phyloP scores from a whole-genome alignment of 257 asterid species.

The Penstemon davidsonii region DNA sequence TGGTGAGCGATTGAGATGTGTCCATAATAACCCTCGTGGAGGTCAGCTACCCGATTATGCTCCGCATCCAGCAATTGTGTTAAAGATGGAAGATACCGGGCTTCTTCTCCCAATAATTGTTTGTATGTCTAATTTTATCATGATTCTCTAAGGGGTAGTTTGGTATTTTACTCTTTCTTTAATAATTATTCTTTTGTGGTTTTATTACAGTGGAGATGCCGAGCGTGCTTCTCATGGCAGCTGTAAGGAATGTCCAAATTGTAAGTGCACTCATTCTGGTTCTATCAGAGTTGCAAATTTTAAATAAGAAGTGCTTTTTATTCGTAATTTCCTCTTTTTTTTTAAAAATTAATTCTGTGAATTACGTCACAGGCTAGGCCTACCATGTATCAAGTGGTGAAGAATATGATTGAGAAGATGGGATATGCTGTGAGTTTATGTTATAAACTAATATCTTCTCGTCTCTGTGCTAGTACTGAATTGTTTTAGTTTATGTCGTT shows the following conservation, averaged over 20 bases:
- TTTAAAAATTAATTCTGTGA: constrained; percentile 17
- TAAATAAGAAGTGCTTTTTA: background rate
- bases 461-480: constrained; percentile 2
- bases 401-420: constrained; percentile 94
- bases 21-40: constrained; percentile 77
- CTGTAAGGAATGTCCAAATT: constrained; percentile 92
- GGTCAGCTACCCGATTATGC: constrained; percentile 79
- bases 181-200: too few relatives aligned
- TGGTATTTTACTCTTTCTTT: background rate
- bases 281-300: constrained; percentile 7
- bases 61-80: constrained; percentile 95
- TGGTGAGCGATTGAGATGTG: constrained; percentile 76
- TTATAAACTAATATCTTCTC: background rate
- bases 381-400: constrained; percentile 89
- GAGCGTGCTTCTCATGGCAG: constrained; percentile 95
- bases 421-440: constrained; percentile 71
- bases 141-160: constrained; percentile 13
- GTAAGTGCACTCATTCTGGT: constrained; percentile 43
- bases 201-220: constrained; percentile 94
- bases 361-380: constrained; percentile 76
- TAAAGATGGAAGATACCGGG: constrained; percentile 96
- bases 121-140: constrained; percentile 52
- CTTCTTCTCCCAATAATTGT: constrained; percentile 93
- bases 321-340: background rate
- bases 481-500: constrained; percentile 9